Percentiles rank a stretch among this genome's conserved stretches.
Evolutionary conservation across 805 yeast species (phyloP).

Genomic region (Barnettozyma salicaria): DNA sequence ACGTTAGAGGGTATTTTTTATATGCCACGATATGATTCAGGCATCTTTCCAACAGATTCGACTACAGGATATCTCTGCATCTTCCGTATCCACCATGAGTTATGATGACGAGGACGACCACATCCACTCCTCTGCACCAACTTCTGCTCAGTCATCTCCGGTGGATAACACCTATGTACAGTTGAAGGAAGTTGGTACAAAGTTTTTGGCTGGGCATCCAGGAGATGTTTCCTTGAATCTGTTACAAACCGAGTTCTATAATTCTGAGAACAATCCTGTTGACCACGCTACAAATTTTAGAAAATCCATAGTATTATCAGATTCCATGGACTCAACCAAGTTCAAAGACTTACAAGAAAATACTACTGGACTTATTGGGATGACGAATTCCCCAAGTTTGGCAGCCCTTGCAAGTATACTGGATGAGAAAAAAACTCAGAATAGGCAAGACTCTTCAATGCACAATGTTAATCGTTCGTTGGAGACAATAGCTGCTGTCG

Average conservation of each 20-base stretch:
- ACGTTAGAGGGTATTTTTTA: too few species aligned
- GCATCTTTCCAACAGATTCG: conserved; percentile 1
- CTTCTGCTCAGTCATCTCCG: conserved; percentile 17
- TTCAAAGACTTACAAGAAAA: conserved; percentile 6
- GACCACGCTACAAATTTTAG: conserved; percentile 22
- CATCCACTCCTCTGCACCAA: conserved; percentile 14
- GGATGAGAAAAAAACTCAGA: conserved; percentile 30
- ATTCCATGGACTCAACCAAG: conserved; percentile 21
- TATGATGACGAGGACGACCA: conserved; percentile 10
- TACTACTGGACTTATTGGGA: conserved; percentile 19
- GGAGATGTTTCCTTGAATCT: conserved; percentile 19
- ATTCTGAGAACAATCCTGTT: conserved; percentile 11
- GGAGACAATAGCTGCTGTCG: conserved; percentile 12
- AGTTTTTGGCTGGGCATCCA: conserved; percentile 15
- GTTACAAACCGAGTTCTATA: conserved; percentile 19
- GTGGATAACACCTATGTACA: too few species aligned
- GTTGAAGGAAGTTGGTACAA: too few species aligned
- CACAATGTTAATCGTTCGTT: conserved; percentile 8
- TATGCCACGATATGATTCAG: background rate
- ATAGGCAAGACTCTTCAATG: conserved; percentile 12
- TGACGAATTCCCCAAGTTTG: conserved; percentile 39
- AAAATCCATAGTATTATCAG: conserved; percentile 21
- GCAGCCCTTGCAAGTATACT: conserved; percentile 37
- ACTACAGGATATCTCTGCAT: conserved; percentile 1
- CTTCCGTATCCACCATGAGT: conserved; percentile 13